These are phyloP conservation scores for Gaillardinia entomophila DNA, from an alignment of 805 yeast species.

Conservation along the genomic window DNA sequence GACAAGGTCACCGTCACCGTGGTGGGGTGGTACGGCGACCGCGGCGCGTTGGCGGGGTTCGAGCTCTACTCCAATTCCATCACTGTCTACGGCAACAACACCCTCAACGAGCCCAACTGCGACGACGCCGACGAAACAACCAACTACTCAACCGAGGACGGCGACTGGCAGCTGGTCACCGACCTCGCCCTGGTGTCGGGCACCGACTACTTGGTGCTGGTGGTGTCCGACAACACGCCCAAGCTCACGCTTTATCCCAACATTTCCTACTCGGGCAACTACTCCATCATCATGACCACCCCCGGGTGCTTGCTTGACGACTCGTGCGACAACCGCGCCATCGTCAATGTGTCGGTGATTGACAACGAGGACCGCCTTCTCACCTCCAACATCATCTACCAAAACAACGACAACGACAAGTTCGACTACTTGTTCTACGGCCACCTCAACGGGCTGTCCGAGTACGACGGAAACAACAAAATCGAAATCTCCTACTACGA, in stretches of 20 bases:
- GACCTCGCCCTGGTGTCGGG: slow-evolving; percentile 23
- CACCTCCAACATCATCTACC: slow-evolving; percentile 51
- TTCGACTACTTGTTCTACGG: slow-evolving; percentile 78
- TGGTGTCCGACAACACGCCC: slow-evolving; percentile 19
- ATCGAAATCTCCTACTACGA: slow-evolving; percentile 22
- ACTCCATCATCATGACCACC: slow-evolving; percentile 67
- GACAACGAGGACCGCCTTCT: slow-evolving; percentile 42
- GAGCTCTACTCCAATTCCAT: slow-evolving; percentile 60
- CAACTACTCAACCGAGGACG: slow-evolving; percentile 21
- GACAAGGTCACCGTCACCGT: slow-evolving; percentile 59
- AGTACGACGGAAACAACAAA: slow-evolving; percentile 26
- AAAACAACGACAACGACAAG: slow-evolving; percentile 73
- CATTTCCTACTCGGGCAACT: slow-evolving; percentile 67
- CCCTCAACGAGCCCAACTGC: slow-evolving; percentile 66
- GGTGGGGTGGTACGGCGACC: slow-evolving; percentile 60
- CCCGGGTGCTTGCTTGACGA: slow-evolving; percentile 77
- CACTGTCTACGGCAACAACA: slow-evolving; percentile 66
- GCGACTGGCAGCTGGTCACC: slow-evolving; percentile 25
- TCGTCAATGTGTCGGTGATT: slow-evolving; percentile 67
- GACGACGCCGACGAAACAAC: slow-evolving; percentile 17
- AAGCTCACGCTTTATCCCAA: slow-evolving; percentile 54
- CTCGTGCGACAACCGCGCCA: slow-evolving; percentile 67
- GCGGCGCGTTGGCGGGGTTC: slow-evolving; percentile 67
- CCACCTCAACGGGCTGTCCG: slow-evolving; percentile 44
- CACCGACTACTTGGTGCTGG: slow-evolving; percentile 27